These are phyloP conservation scores for Colletotrichum navitas DNA, from an alignment of 2,329 filamentous ascomycete genomes.

Conservation along the genomic window DNA sequence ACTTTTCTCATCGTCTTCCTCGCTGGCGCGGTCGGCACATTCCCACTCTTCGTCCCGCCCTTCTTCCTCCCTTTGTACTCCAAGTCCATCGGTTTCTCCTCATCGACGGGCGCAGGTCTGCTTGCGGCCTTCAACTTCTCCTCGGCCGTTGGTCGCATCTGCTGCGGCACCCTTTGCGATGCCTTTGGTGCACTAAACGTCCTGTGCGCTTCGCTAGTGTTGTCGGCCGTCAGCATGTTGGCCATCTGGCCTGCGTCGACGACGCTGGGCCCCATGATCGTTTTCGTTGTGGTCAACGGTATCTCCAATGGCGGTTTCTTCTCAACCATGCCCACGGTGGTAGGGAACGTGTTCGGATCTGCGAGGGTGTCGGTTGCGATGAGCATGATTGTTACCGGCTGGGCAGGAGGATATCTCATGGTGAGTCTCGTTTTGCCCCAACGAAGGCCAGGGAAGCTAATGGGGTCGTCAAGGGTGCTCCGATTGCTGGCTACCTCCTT, in stretches of 20 bases:
- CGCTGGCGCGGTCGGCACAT: constrained; percentile 67
- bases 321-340: constrained; percentile 72
- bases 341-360: constrained; percentile 70
- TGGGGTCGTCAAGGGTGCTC: constrained; percentile 57
- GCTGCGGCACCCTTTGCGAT: constrained; percentile 67
- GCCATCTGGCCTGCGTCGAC: constrained; percentile 71
- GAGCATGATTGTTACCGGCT: constrained; percentile 72
- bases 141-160: constrained; percentile 68
- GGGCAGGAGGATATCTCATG: constrained; percentile 72
- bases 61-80: constrained; percentile 72
- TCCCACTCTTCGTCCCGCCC: constrained; percentile 71
- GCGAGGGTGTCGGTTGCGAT: constrained; percentile 67
- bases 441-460: neutral
- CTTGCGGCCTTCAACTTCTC: constrained; percentile 73
- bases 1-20: constrained; percentile 67
- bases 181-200: constrained; percentile 67
- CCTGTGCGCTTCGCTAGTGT: constrained; percentile 61
- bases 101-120: constrained; percentile 66
- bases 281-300: constrained; percentile 72
- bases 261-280: constrained; percentile 64
- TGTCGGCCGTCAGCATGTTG: constrained; percentile 70
- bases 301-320: constrained; percentile 74
- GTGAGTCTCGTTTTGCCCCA: constrained; percentile 50
- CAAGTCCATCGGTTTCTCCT: constrained; percentile 65
- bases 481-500: constrained; percentile 71